Base-by-base conservation (phyloP, 148 eudicot genomes). In the Camellia japonica region DNA sequence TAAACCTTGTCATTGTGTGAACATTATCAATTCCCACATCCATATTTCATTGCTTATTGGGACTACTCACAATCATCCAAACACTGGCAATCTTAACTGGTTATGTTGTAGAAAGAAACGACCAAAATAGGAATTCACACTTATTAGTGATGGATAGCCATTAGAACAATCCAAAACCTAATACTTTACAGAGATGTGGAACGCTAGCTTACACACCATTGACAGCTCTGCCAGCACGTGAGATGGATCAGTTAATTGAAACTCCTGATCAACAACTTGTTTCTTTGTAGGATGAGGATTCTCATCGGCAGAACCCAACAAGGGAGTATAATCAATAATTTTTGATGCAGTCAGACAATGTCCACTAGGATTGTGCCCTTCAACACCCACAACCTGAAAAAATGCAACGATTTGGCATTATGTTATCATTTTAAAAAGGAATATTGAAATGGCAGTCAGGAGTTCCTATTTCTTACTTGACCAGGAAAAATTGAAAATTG, bases 331-430 rank as follows among this genome's bases (percentile, higher is more conserved):
- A 77, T 90, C 96, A 70, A 90, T 82, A 73, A 94, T 68, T 73
- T 92, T 88, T 68, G 97, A 90, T 62, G 97, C 96, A 84, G 94
- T 87, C 54, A 97, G 84, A 88, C 94, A 94, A 78, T 97, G 99
- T 23, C 99, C 99, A 84, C 99, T 97, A 41, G 98, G 97, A 83
- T 97, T 97, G 73, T 86, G 88, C 79, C 99, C 99, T 89, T 87
- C 84, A 78, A 97, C 78, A 77, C 97, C 99, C 23, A 97, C 90
- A 80, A 97, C 93, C 99, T 97, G 86, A 16, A 86, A 71, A 73
- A 72, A 71, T 74, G 44, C 52, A 64, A 81, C 69, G 18, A 80
- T 6, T 77, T 71, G 47, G 51, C 14, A 75, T 80, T 52, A 59
- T 49, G 74, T 41, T 23, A 47, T 71, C 54, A 64, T 47, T 65